phyloP scores from a whole-genome alignment of 371 early-diverging fungal genomes.

The Paraphysoderma sedebokerense region DNA sequence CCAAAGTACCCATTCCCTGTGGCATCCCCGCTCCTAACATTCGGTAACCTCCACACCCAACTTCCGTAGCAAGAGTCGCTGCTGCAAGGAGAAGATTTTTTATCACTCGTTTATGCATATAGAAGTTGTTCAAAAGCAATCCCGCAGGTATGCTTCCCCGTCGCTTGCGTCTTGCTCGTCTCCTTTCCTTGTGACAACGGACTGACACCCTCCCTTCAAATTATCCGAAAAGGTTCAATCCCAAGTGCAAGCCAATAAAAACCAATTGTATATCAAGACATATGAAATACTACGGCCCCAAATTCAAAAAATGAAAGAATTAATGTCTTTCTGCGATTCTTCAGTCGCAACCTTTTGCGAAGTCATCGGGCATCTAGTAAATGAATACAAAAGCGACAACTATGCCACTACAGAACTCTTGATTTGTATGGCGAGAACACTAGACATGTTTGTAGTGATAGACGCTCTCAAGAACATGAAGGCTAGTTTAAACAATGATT shows the following conservation, averaged over 20 bases:
- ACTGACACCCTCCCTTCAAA: background rate
- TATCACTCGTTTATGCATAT: constrained; percentile 19
- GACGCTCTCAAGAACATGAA: constrained; percentile 30
- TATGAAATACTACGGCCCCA: constrained; percentile 18
- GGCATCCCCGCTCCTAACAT: no score
- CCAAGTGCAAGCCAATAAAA: constrained; percentile 14
- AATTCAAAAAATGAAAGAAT: constrained; percentile 17
- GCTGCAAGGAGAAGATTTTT: constrained; percentile 7
- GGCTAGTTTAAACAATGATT: constrained; percentile 31
- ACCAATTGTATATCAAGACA: constrained; percentile 10
- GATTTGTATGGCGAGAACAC: constrained; percentile 9
- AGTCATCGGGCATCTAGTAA: constrained; percentile 7
- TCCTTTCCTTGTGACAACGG: background rate
- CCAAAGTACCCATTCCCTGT: no score
- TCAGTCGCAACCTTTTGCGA: constrained; percentile 8
- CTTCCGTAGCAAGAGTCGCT: background rate
- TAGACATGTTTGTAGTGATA: constrained; percentile 22
- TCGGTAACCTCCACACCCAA: no score
- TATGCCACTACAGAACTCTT: constrained; percentile 10
- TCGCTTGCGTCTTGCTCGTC: background rate
- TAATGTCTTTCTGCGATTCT: constrained; percentile 17
- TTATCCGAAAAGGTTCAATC: constrained; percentile 9
- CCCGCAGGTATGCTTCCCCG: constrained; percentile 11
- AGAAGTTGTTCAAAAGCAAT: constrained; percentile 20
- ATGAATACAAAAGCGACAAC: constrained; percentile 10